Evolutionary conservation across 2,329 filamentous ascomycete genomes (phyloP).

Genomic region (Arthrobotrys conoides): DNA sequence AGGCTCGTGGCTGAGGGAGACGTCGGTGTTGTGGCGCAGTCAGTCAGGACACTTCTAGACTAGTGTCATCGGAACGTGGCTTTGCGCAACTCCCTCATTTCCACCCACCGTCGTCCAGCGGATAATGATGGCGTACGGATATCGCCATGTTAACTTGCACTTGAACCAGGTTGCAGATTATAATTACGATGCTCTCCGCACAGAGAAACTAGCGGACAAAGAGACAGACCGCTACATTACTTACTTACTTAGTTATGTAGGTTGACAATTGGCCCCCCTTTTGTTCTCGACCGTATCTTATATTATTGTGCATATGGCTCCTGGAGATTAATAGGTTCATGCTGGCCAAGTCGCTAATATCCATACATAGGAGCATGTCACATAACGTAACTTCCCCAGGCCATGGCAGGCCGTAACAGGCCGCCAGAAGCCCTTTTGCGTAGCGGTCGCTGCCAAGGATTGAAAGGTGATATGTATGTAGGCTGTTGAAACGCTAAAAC

Average conservation of each 20-base stretch:
- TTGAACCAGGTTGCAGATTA: conserved; percentile 10
- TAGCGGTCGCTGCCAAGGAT: conserved; percentile 30
- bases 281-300: background rate
- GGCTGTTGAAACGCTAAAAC: conserved; percentile 54
- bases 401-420: conserved; percentile 6
- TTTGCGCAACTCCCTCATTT: conserved; percentile 53
- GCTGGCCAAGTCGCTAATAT: background rate
- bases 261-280: conserved; percentile 5
- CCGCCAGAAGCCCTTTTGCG: conserved; percentile 5
- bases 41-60: conserved; percentile 34
- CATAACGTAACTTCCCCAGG: background rate
- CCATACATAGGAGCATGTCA: background rate
- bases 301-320: background rate
- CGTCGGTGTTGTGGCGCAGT: conserved; percentile 40
- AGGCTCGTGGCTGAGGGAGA: conserved; percentile 33
- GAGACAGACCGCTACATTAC: background rate
- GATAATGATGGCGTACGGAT: conserved; percentile 47
- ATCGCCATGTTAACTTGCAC: conserved; percentile 31
- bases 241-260: conserved; percentile 9
- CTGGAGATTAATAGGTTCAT: too few species aligned
- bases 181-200: conserved; percentile 12
- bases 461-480: conserved; percentile 54
- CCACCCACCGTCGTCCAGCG: conserved; percentile 39
- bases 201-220: background rate
- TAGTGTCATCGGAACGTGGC: conserved; percentile 40